Conservation (phyloP, 2,329 filamentous ascomycete genomes). For the Neonectria sp. region DNA sequence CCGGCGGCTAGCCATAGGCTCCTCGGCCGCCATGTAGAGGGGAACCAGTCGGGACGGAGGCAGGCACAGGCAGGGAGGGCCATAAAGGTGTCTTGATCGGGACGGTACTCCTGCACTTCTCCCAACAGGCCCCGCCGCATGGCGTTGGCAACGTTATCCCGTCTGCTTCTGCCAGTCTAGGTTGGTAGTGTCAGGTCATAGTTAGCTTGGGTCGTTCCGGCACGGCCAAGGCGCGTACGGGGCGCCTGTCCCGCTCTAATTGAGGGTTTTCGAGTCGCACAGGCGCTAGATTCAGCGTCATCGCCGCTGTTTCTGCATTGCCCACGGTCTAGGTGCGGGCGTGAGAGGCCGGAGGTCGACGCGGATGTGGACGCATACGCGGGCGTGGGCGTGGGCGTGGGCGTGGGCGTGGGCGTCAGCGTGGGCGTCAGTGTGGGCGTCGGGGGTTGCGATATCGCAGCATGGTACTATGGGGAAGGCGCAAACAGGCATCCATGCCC, state of each 20-base stretch:
- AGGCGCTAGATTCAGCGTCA: slow-evolving; percentile 27
- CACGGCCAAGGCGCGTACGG: slow-evolving; percentile 24
- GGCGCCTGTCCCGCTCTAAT: slow-evolving; percentile 21
- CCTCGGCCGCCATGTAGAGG: slow-evolving; percentile 1
- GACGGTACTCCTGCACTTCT: slow-evolving; percentile 5
- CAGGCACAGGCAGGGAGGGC: slow-evolving; percentile 14
- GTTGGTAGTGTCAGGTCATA: slow-evolving; percentile 26
- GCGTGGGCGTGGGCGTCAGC: not conserved
- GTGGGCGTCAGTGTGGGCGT: not conserved
- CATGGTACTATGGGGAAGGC: slow-evolving; percentile 15
- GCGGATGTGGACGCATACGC: not conserved
- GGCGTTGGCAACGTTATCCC: not conserved
- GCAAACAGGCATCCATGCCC: slow-evolving; percentile 21
- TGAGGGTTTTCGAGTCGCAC: slow-evolving; percentile 24
- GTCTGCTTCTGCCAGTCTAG: not conserved
- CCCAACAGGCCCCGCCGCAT: not conserved
- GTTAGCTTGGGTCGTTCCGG: not conserved
- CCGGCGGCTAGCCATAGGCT: slow-evolving; percentile 20
- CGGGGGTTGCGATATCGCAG: slow-evolving; percentile 11
- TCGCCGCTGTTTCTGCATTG: slow-evolving; percentile 21
- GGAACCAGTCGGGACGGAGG: slow-evolving; percentile 10
- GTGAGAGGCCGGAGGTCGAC: slow-evolving; percentile 9
- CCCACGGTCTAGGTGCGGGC: slow-evolving; percentile 20
- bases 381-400: not conserved
- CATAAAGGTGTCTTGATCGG: slow-evolving; percentile 13